Percentiles rank a stretch among this genome's conserved stretches.
These are phyloP conservation scores for Euphorbia peplus DNA, from an alignment of 345 rosid species.

Conservation along the genomic window DNA sequence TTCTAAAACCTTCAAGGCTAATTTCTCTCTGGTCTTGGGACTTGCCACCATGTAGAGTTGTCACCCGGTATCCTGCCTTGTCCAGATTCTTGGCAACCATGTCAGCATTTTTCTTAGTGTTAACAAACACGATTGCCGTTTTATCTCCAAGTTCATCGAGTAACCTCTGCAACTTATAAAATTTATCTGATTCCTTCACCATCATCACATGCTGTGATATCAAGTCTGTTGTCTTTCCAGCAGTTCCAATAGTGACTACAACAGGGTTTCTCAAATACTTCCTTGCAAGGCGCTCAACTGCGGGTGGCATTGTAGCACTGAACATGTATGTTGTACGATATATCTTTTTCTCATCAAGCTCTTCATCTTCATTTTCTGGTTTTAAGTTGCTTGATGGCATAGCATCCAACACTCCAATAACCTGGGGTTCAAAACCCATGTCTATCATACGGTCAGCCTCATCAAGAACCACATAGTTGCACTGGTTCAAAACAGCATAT, in stretches of 20 bases:
- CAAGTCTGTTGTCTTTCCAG: constrained; percentile 90
- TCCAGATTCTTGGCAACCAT: constrained; percentile 81
- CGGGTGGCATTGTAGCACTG: constrained; percentile 96
- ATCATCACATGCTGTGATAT: constrained; percentile 84
- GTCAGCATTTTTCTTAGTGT: constrained; percentile 85
- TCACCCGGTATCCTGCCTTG: constrained; percentile 77
- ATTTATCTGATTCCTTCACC: constrained; percentile 86
- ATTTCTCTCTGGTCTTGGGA: constrained; percentile 96
- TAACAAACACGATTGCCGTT: constrained; percentile 85
- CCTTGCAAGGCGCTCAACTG: constrained; percentile 90
- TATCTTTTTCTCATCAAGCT: constrained; percentile 86
- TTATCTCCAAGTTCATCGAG: constrained; percentile 85
- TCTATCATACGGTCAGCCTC: constrained; percentile 99
- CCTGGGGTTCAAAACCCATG: constrained; percentile 95
- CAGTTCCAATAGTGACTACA: constrained; percentile 91
- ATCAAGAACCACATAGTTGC: constrained; percentile 94
- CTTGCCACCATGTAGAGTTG: constrained; percentile 91
- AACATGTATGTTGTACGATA: constrained; percentile 97
- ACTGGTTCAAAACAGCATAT: constrained; percentile 84
- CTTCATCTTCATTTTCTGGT: constrained; percentile 95
- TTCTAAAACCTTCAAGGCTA: constrained; percentile 83
- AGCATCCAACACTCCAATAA: constrained; percentile 81
- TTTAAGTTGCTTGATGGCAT: constrained; percentile 95
- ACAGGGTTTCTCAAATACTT: constrained; percentile 95
- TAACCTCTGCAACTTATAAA: constrained; percentile 59